Evolutionary conservation across 495 filamentous ascomycete species (phyloP).

Genomic region (Neurospora africana): DNA sequence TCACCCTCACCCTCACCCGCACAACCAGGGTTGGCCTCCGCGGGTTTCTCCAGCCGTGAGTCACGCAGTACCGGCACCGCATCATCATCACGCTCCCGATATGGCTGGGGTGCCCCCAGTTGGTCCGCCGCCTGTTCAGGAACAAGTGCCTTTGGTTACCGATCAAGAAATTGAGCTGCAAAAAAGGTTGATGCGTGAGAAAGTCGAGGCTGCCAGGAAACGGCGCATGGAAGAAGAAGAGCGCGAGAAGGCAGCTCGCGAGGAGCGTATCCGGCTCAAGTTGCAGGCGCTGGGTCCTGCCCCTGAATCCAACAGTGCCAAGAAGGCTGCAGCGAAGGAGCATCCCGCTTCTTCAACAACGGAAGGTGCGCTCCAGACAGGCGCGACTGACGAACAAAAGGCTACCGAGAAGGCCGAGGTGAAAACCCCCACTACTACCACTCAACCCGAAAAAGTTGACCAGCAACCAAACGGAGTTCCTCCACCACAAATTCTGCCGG

Average conservation of each 20-base stretch:
- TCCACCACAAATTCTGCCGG: background rate
- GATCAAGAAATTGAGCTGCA: constrained; percentile 60
- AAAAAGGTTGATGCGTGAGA: constrained; percentile 77
- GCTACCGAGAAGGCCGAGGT: constrained; percentile 5
- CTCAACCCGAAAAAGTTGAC: constrained; percentile 6
- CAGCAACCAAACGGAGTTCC: constrained; percentile 6
- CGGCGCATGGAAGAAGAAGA: constrained; percentile 74
- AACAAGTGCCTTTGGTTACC: constrained; percentile 20
- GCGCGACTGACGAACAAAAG: constrained; percentile 2
- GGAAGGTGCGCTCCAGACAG: constrained; percentile 13
- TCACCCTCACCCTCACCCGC: constrained; percentile 23
- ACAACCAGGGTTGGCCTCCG: constrained; percentile 36
- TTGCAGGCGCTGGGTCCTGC: constrained; percentile 65
- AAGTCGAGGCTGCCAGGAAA: constrained; percentile 63
- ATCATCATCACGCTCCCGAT: constrained; percentile 23
- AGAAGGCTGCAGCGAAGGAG: constrained; percentile 33
- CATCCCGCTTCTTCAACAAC: background rate
- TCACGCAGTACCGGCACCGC: constrained; percentile 38
- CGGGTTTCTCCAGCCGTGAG: constrained; percentile 39
- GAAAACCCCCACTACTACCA: constrained; percentile 7
- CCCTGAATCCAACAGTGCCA: constrained; percentile 50
- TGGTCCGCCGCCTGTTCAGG: constrained; percentile 13
- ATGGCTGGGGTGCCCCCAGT: constrained; percentile 1
- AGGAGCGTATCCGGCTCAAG: constrained; percentile 75
- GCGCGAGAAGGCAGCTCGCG: constrained; percentile 63